These are phyloP conservation scores for Cynara cardunculus DNA, from an alignment of 129 eudicot species.

Conservation along the genomic window DNA sequence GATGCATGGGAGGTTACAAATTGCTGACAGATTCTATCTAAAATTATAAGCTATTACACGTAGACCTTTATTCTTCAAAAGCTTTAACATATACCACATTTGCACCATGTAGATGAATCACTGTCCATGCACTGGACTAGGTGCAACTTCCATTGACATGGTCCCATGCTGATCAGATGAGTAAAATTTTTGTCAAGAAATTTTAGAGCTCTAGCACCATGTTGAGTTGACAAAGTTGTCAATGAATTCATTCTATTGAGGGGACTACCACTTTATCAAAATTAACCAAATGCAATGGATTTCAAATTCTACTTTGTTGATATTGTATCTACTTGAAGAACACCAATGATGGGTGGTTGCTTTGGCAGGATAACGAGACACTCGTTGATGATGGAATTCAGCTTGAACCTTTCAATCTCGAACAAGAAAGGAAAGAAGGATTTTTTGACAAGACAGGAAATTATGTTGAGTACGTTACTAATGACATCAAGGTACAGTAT, in stretches of 20 bases:
- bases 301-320: constrained; percentile 3
- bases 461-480: constrained; percentile 67
- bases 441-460: constrained; percentile 83
- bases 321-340: not conserved
- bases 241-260: not conserved
- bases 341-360: constrained; percentile 13
- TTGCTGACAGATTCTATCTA: not conserved
- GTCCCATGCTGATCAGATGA: too few relatives aligned
- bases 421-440: constrained; percentile 78
- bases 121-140: too few relatives aligned
- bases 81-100: too few relatives aligned
- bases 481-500: constrained; percentile 68
- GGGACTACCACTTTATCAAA: not conserved
- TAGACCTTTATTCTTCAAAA: too few relatives aligned
- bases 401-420: constrained; percentile 82
- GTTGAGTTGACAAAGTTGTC: not conserved
- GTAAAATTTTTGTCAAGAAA: not conserved
- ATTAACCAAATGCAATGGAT: not conserved
- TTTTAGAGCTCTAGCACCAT: not conserved
- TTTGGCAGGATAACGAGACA: constrained; percentile 69
- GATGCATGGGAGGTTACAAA: not conserved
- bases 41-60: not conserved
- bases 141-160: too few relatives aligned
- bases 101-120: too few relatives aligned
- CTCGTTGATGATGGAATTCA: constrained; percentile 69